phyloP scores from a whole-genome alignment of 1,284 basidiomycete species.

The Mycena citricolor region DNA sequence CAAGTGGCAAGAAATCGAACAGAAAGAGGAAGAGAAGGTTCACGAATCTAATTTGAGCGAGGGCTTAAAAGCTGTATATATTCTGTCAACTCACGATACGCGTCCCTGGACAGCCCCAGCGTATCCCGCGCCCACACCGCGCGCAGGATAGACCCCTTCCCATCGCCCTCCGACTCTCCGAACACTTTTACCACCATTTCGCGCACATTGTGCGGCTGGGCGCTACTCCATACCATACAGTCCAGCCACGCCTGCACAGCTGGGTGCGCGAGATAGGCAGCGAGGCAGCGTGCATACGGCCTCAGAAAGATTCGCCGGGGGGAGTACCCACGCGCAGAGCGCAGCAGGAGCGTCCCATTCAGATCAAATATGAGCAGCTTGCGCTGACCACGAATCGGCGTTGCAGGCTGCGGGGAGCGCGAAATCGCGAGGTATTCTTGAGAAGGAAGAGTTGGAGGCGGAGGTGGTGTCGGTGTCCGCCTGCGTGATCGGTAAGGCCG shows the following conservation, averaged over 20 bases:
- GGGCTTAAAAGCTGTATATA: not conserved
- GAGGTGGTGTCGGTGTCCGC: slow-evolving; percentile 2
- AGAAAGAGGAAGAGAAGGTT: slow-evolving; percentile 9
- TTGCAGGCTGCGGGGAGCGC: slow-evolving; percentile 32
- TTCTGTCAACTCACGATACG: slow-evolving; percentile 56
- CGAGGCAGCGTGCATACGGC: slow-evolving; percentile 71
- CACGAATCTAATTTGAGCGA: not conserved
- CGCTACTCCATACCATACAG: slow-evolving; percentile 86
- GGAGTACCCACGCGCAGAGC: slow-evolving; percentile 38
- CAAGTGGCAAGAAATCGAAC: slow-evolving; percentile 10
- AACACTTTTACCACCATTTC: slow-evolving; percentile 66
- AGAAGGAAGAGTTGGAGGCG: slow-evolving; percentile 30
- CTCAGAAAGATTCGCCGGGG: slow-evolving; percentile 52
- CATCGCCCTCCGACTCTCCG: slow-evolving; percentile 40
- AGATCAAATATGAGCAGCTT: slow-evolving; percentile 82
- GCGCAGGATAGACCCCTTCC: slow-evolving; percentile 36
- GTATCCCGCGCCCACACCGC: slow-evolving; percentile 82
- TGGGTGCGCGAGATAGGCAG: slow-evolving; percentile 61
- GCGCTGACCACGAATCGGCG: slow-evolving; percentile 32
- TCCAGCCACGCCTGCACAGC: slow-evolving; percentile 64
- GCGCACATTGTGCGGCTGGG: slow-evolving; percentile 75
- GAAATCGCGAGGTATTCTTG: slow-evolving; percentile 41
- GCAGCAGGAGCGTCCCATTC: slow-evolving; percentile 79
- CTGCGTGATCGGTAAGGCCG: no score
- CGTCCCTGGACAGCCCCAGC: slow-evolving; percentile 54